These are phyloP conservation scores for Boletus rubropictus DNA, from an alignment of 768 basidiomycete species.

Conservation along the genomic window DNA sequence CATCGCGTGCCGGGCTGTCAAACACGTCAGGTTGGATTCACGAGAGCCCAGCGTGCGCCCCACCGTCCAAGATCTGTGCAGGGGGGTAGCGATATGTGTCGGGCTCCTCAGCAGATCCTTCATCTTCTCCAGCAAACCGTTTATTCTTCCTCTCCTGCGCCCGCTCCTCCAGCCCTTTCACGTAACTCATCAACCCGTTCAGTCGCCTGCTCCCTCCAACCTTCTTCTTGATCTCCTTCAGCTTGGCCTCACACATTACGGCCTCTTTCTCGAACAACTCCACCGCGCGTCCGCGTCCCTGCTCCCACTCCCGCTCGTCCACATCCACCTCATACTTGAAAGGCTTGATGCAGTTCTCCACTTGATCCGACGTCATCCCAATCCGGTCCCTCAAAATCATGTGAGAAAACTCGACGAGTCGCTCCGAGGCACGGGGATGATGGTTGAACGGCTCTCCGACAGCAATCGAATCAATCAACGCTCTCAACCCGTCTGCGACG, in stretches of 20 bases:
- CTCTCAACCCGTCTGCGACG: conserved; percentile 88
- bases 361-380: conserved; percentile 93
- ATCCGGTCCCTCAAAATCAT: conserved; percentile 89
- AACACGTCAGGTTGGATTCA: conserved; percentile 5
- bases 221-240: conserved; percentile 80
- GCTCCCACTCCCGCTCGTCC: conserved; percentile 87
- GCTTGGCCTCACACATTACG: conserved; percentile 74
- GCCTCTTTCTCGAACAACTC: conserved; percentile 83
- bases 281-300: conserved; percentile 68
- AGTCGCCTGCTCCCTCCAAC: conserved; percentile 85
- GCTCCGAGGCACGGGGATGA: conserved; percentile 85
- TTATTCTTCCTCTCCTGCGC: conserved; percentile 58
- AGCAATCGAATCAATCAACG: conserved; percentile 86
- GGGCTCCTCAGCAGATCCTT: conserved; percentile 36
- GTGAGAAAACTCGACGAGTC: conserved; percentile 89
- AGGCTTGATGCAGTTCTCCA: conserved; percentile 99
- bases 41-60: conserved; percentile 20
- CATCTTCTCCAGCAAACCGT: conserved; percentile 38
- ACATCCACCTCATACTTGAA: conserved; percentile 98
- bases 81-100: conserved; percentile 90
- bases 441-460: conserved; percentile 84
- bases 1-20: conserved; percentile 83
- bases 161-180: conserved; percentile 73
- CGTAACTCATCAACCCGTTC: conserved; percentile 71
- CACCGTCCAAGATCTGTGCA: conserved; percentile 88